A percentile compares a stretch with the other conserved stretches of the same genome.
phyloP scores from a whole-genome alignment of 768 basidiomycete genomes.

The Amanita pseudoporphyria region DNA sequence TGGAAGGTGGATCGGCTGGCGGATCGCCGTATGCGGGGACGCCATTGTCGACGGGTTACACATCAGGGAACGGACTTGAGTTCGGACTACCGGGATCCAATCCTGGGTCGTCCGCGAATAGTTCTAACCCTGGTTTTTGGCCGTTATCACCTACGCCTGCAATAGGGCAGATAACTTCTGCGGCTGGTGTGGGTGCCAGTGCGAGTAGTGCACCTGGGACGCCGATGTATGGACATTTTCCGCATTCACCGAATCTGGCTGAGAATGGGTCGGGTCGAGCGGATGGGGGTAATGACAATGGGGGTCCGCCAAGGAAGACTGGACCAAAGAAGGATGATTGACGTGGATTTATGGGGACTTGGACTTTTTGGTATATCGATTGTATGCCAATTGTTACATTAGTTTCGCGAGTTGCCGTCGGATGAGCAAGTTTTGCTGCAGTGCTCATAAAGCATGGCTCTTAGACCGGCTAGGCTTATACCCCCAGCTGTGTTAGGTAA shows the following conservation, averaged over 20 bases:
- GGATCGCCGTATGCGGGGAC: constrained; percentile 23
- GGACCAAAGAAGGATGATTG: constrained; percentile 3
- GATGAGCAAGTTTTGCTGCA: background rate
- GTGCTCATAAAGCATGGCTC: background rate
- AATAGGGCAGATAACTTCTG: background rate
- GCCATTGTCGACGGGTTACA: constrained; percentile 20
- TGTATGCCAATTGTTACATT: background rate
- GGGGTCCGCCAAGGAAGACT: background rate
- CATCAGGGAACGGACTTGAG: too few species aligned
- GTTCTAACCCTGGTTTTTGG: too few species aligned
- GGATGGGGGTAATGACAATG: constrained; percentile 11
- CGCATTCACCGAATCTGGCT: constrained; percentile 23
- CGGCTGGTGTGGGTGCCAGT: background rate
- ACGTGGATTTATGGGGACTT: too few species aligned
- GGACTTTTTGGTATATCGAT: too few species aligned
- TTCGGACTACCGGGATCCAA: too few species aligned
- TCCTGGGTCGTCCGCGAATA: too few species aligned
- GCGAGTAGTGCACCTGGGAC: constrained; percentile 9
- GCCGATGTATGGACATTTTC: constrained; percentile 18
- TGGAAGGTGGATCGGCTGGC: constrained; percentile 32
- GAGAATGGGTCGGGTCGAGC: constrained; percentile 18
- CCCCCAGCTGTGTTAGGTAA: too few species aligned
- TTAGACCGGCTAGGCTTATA: too few species aligned
- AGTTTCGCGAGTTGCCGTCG: background rate
- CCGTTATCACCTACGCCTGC: background rate